Evolutionary conservation across 148 eudicot genomes (phyloP).

Genomic region (Agrostemma githago): DNA sequence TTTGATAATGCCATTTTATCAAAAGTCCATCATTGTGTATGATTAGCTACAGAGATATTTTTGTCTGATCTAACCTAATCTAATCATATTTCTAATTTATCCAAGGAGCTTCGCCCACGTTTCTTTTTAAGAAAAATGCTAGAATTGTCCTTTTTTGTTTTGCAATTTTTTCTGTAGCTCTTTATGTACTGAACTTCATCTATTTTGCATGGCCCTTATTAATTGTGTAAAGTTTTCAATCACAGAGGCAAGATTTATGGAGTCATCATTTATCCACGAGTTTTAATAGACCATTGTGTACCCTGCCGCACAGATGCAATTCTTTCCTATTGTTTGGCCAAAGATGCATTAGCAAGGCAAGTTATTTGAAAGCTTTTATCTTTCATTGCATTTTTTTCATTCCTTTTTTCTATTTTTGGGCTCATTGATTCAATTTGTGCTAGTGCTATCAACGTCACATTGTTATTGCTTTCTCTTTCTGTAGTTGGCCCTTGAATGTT

Average conservation of each 20-base stretch:
- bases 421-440: neutral
- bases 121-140: no score
- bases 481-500: neutral
- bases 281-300: constrained; percentile 33
- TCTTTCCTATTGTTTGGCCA: constrained; percentile 46
- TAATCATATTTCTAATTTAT: no score
- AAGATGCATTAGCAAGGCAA: constrained; percentile 18
- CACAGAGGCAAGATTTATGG: constrained; percentile 51
- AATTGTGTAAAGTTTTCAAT: constrained; percentile 9
- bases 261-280: constrained; percentile 36
- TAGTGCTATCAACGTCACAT: no score
- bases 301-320: constrained; percentile 34
- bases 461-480: neutral
- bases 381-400: constrained; percentile 1
- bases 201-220: constrained; percentile 1
- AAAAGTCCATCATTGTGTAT: no score
- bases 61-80: no score
- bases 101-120: no score
- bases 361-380: no score
- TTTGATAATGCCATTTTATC: no score
- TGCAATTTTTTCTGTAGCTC: no score
- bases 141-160: neutral
- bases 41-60: no score
- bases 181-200: neutral
- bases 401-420: neutral